Base-by-base conservation (phyloP, 2,329 filamentous ascomycete genomes). In the Lasiodiplodia sp. region DNA sequence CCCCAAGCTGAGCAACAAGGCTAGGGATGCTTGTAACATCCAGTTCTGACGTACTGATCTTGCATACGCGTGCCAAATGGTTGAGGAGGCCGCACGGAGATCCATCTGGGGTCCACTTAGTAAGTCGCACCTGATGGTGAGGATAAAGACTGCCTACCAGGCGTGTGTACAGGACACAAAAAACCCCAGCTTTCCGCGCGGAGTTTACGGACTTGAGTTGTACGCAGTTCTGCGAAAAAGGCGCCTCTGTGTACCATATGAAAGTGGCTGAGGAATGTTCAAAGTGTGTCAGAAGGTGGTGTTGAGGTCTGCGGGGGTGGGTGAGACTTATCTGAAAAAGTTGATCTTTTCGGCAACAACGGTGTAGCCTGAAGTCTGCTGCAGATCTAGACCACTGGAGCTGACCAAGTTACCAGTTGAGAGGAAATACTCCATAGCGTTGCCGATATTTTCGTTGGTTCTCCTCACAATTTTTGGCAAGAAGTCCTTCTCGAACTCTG, bases 331-430 rank as follows among this genome's bases (percentile, higher is more conserved):
- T 97, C 96, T 93, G 76, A 97, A 89, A 79, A 98, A 99, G 83
- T 99, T 99, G 78, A 99, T 95, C 86, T 98, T 98, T 79, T 99
- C 96, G 2, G 96, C 96, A 64, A 98, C 94, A 63, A 99, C 94
- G 0, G 93, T 97, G 80, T 97, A 99, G 71, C 96, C 96, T 14
- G 95, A 96, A 0, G 91, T 91, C 80, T 99, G 96, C 78, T 98
- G 96, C 75, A 97, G 81, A 86, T 99, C 96, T 51, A 99, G 86
- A 72, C 96, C 96, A 37, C 93, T 97, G 16, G 93, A 90, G 84
- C 93, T 97, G 76, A 93, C 89, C 56, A 99, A 84, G 76, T 99
- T 99, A 73, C 96, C 96, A 0, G 96, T 99, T 0, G 95, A 97
- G 71, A 99, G 82, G 81, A 99, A 99, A 79, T 99, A 99, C 77